Evolutionary conservation across 2,329 filamentous ascomycete genomes (phyloP).

Genomic region (Pyricularia grisea): DNA sequence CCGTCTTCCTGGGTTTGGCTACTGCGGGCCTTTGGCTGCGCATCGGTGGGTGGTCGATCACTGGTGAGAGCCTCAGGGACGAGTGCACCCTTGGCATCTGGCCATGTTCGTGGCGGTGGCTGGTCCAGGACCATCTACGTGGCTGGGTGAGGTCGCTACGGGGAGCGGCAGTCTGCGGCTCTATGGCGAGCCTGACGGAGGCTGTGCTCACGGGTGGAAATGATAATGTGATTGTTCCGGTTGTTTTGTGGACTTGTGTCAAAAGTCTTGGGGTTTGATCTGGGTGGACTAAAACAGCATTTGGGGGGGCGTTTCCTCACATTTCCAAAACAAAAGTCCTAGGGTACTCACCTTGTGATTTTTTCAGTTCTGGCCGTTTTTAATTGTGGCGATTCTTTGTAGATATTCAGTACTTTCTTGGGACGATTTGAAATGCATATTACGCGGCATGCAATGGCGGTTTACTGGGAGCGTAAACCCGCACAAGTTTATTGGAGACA

Average conservation of each 20-base stretch:
- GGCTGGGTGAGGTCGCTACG: conserved; percentile 52
- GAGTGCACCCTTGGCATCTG: conserved; percentile 3
- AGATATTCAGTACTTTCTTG: neutral
- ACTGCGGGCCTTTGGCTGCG: conserved; percentile 65
- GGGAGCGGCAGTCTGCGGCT: conserved; percentile 65
- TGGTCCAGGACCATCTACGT: conserved; percentile 4
- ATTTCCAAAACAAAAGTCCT: neutral
- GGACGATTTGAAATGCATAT: neutral
- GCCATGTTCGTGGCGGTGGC: conserved; percentile 6
- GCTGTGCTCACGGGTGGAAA: conserved; percentile 94
- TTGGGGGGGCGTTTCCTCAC: neutral
- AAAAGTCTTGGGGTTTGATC: conserved; percentile 57
- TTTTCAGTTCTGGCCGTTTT: neutral
- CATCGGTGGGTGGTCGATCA: conserved; percentile 68
- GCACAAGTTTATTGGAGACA: neutral
- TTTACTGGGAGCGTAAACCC: neutral
- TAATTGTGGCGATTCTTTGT: neutral
- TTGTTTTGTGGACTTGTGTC: conserved; percentile 87
- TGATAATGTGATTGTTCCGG: conserved; percentile 94
- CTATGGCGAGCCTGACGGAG: conserved; percentile 81
- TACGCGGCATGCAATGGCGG: neutral
- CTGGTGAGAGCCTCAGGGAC: conserved; percentile 32
- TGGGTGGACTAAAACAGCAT: neutral
- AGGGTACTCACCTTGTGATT: neutral
- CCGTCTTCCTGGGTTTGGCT: conserved; percentile 67